Conservation (phyloP, 1,284 basidiomycete genomes). For the Porodaedalea pini region DNA sequence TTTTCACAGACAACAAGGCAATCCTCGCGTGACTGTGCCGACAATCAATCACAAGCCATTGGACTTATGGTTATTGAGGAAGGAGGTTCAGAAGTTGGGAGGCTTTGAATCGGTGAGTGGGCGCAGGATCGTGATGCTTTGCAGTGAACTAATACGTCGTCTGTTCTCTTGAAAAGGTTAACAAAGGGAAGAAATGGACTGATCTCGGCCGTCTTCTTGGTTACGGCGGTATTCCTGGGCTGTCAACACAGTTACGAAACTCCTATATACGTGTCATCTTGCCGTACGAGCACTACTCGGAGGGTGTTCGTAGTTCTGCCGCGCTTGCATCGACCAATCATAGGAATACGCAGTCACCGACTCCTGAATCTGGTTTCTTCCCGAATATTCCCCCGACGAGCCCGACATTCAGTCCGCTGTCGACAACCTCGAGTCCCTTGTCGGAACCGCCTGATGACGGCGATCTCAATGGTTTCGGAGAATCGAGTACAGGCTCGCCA, state of each 20-base stretch:
- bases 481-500: constrained; percentile 24
- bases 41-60: constrained; percentile 89
- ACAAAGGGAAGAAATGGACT: constrained; percentile 79
- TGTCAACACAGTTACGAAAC: constrained; percentile 85
- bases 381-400: constrained; percentile 32
- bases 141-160: constrained; percentile 22
- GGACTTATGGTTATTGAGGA: constrained; percentile 90
- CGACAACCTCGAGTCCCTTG: constrained; percentile 68
- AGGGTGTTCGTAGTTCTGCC: constrained; percentile 67
- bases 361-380: neutral
- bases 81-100: constrained; percentile 85
- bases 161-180: constrained; percentile 49
- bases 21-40: constrained; percentile 83
- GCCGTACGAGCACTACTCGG: constrained; percentile 90
- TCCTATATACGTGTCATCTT: constrained; percentile 89
- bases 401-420: constrained; percentile 68
- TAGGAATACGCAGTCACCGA: constrained; percentile 24
- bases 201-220: constrained; percentile 80
- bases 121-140: constrained; percentile 23
- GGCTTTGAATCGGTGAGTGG: constrained; percentile 77
- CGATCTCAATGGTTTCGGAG: constrained; percentile 48
- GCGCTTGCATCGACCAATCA: constrained; percentile 30
- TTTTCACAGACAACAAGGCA: constrained; percentile 87
- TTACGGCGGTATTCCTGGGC: constrained; percentile 75
- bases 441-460: constrained; percentile 75